Percentiles rank a stretch among this genome's conserved stretches.
These are phyloP conservation scores for Candolleomyces efflorescens DNA, from an alignment of 768 basidiomycete genomes.

Conservation along the genomic window DNA sequence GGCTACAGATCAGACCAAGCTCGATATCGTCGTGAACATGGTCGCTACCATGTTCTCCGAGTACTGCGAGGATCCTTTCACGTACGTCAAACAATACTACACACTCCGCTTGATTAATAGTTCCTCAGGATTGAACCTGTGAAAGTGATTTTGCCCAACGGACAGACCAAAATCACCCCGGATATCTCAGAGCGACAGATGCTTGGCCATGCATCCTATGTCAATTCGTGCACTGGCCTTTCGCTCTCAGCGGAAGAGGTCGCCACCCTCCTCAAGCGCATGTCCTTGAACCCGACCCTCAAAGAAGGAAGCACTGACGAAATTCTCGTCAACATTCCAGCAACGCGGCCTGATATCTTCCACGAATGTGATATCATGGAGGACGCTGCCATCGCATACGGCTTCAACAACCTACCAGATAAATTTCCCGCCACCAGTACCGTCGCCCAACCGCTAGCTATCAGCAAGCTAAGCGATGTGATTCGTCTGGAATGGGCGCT, in stretches of 20 bases:
- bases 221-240: constrained; percentile 95
- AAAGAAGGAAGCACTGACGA: constrained; percentile 59
- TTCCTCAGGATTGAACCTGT: constrained; percentile 84
- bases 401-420: constrained; percentile 93
- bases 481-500: constrained; percentile 88
- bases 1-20: constrained; percentile 94
- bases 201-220: constrained; percentile 79
- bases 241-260: constrained; percentile 62
- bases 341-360: constrained; percentile 97
- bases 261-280: constrained; percentile 69
- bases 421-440: constrained; percentile 93
- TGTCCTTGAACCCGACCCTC: constrained; percentile 65
- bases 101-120: background rate
- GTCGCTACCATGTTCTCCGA: constrained; percentile 98
- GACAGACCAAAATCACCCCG: constrained; percentile 71
- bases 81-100: constrained; percentile 47
- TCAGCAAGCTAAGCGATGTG: constrained; percentile 88
- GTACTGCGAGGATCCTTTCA: constrained; percentile 88
- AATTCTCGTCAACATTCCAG: constrained; percentile 74
- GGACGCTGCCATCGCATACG: constrained; percentile 95
- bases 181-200: constrained; percentile 71
- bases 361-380: constrained; percentile 99
- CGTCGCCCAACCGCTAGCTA: constrained; percentile 85
- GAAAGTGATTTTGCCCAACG: constrained; percentile 76
- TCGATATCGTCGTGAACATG: constrained; percentile 93